phyloP scores from a whole-genome alignment of 2,329 filamentous ascomycete species.

The Apiospora rasikravindrae region DNA sequence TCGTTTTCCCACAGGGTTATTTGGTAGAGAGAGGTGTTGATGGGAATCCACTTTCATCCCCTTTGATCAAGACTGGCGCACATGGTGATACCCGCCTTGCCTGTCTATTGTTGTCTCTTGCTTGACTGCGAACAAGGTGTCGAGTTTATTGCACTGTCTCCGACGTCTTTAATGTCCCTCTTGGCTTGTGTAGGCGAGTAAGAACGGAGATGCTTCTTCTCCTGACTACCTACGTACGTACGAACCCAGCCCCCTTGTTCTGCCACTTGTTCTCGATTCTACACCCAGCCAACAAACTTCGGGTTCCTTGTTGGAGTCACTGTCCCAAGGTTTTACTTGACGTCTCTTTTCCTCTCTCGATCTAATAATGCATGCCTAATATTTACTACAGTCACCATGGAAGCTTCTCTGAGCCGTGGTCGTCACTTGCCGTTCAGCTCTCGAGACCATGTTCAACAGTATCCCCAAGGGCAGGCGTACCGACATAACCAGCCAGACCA shows the following conservation, averaged over 20 bases:
- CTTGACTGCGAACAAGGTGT: neutral
- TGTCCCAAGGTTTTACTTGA: neutral
- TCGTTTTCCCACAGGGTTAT: neutral
- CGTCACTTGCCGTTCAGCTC: neutral
- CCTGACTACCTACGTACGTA: no score
- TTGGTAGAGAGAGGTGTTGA: slow-evolving; percentile 8
- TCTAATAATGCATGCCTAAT: neutral
- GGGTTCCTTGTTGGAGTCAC: neutral
- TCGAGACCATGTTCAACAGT: neutral
- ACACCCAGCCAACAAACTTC: neutral
- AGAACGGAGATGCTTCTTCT: neutral
- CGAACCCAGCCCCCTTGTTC: neutral
- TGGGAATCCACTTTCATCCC: neutral
- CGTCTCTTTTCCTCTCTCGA: neutral
- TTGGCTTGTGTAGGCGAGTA: neutral
- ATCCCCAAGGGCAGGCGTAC: neutral
- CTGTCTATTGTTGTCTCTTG: neutral
- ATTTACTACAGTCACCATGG: neutral
- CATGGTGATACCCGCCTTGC: neutral
- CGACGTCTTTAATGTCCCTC: no score
- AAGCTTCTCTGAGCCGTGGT: neutral
- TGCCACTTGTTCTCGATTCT: neutral
- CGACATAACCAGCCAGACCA: neutral
- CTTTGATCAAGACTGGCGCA: neutral
- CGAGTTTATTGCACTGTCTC: neutral